These are phyloP conservation scores for Zygnema circumcarinatum DNA, from an alignment of 139 green algal genomes.

Conservation along the genomic window DNA sequence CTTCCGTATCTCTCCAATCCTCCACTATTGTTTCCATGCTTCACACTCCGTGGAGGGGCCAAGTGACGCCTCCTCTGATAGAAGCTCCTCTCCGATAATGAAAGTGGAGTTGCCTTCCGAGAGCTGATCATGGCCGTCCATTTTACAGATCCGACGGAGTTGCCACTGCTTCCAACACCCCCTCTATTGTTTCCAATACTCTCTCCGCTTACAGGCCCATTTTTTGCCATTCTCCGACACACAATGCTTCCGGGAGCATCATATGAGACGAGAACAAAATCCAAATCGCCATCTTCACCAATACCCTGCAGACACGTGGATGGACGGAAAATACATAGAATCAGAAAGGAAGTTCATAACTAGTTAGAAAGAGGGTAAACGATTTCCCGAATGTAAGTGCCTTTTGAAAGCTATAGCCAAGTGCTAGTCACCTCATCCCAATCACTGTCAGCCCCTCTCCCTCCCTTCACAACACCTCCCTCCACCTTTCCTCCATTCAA, in stretches of 20 bases:
- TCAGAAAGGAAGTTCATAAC: too few species aligned
- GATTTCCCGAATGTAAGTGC: too few species aligned
- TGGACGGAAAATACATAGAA: too few species aligned
- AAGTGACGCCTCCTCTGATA: background rate
- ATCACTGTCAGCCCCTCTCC: too few species aligned
- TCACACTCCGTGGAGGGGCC: background rate
- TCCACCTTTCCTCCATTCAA: too few species aligned
- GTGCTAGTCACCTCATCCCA: too few species aligned
- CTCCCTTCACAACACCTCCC: too few species aligned
- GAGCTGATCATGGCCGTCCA: background rate
- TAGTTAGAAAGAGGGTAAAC: too few species aligned
- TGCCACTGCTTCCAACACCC: background rate
- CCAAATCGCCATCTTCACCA: background rate
- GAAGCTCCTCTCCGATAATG: background rate
- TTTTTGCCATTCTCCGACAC: background rate
- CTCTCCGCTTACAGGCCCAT: background rate
- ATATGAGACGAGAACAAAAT: background rate
- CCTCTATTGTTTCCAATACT: background rate
- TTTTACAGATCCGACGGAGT: background rate
- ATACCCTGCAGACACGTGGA: too few species aligned
- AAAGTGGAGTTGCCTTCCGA: background rate
- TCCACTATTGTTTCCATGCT: background rate
- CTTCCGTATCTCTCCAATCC: background rate
- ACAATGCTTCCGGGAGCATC: background rate
- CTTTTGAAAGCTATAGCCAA: too few species aligned